phyloP scores from a whole-genome alignment of 2,329 filamentous ascomycete genomes.

The Nemania abortiva region DNA sequence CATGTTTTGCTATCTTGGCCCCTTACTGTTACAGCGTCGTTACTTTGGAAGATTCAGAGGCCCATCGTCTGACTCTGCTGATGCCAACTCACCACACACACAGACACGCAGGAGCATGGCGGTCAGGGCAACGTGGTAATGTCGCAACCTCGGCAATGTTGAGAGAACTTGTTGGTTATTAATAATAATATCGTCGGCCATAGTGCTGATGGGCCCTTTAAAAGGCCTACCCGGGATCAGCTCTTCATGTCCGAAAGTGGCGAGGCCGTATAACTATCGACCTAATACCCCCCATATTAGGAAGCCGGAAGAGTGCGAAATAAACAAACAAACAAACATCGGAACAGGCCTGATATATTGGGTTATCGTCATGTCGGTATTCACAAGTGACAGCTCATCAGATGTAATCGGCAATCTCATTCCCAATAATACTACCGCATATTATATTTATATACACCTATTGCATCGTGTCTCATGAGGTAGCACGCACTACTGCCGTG shows the following conservation, averaged over 20 bases:
- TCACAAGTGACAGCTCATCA: conserved; percentile 34
- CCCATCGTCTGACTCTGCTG: conserved; percentile 29
- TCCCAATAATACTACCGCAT: conserved; percentile 17
- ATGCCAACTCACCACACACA: conserved; percentile 32
- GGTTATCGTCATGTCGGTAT: background rate
- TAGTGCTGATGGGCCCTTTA: conserved; percentile 11
- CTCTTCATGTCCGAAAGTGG: conserved; percentile 17
- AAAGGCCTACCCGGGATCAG: background rate
- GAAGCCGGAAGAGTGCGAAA: background rate
- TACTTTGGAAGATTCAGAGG: conserved; percentile 15
- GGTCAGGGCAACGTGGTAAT: conserved; percentile 8
- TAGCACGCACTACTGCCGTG: conserved; percentile 30
- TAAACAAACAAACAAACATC: conserved; percentile 34
- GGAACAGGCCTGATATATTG: background rate
- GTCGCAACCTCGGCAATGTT: conserved; percentile 7
- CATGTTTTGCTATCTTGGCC: conserved; percentile 26
- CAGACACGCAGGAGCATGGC: conserved; percentile 14
- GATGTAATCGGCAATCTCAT: conserved; percentile 7
- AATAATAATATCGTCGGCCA: conserved; percentile 11
- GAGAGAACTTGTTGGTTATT: conserved; percentile 2
- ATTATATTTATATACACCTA: conserved; percentile 11
- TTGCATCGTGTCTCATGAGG: conserved; percentile 28
- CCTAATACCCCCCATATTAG: conserved; percentile 17
- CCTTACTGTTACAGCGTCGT: conserved; percentile 9
- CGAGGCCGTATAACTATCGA: conserved; percentile 14